Base-by-base conservation (phyloP, 1,139 yeast genomes). In the Hemisphaericaspora xylofermentans region DNA sequence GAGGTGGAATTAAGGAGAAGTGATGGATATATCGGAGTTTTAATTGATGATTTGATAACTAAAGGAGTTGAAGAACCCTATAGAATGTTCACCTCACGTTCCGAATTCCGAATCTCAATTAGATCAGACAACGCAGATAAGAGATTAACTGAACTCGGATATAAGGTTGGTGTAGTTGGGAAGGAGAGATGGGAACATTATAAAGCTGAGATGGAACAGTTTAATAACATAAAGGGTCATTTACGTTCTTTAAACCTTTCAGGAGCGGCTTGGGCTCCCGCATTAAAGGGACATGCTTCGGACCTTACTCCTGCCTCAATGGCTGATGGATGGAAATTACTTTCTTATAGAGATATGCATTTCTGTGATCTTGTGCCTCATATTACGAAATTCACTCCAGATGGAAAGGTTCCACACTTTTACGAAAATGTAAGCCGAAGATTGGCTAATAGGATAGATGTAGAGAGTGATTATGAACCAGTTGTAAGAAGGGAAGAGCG, bases 11-110 rank as follows among this genome's bases (percentile, higher is more conserved):
- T 94, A 15, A 73, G 79, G 14, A 70, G 99, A 47, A 76, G 88
- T 0, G 94, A 89, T 57, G 97, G 96, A 0, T 91, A 88, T 55
- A 75, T 88, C 45, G 99, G 98, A 1, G 96, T 93, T 6, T 68
- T 94, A 45, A 84, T 94, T 34, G 98, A 94, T 61, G 99, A 94
- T 64, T 71, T 94, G 51, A 86, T 89, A 29, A 91, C 97, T 1
- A 88, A 89, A 63, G 99, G 98, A 15, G 96, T 94, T 1, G 91
- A 85, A 46, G 99, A 94, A 58, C 99, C 99, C 1, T 94, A 94
- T 60, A 73, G 99, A 48, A 94, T 94, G 98, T 94, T 94, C 57
- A 94, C 98, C 0, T 88, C 97, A 2, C 75, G 99, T 41, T 87
- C 96, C 0, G 99, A 94, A 58, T 94, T 88, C 60, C 73, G 98